Percentiles rank a stretch among this genome's conserved stretches.
These are phyloP conservation scores for Funneliformis geosporum DNA, from an alignment of 192 early-diverging fungal species.

Conservation along the genomic window DNA sequence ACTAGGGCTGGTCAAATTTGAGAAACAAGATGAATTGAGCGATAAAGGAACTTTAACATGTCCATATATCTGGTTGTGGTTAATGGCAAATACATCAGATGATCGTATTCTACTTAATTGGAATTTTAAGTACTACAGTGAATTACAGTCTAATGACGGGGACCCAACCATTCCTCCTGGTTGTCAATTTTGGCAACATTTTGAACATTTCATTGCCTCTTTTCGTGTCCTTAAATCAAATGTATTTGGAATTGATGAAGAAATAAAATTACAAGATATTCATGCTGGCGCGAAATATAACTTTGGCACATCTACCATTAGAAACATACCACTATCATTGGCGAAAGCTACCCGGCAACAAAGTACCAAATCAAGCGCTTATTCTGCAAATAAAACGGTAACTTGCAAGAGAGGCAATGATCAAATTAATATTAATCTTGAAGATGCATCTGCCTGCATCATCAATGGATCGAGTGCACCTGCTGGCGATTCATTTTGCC, in stretches of 20 bases:
- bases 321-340: neutral
- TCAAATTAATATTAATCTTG: neutral
- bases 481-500: slow-evolving; percentile 12
- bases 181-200: slow-evolving; percentile 42
- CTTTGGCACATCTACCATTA: neutral
- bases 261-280: slow-evolving; percentile 5
- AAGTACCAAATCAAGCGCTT: neutral
- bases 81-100: slow-evolving; percentile 33
- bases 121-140: slow-evolving; percentile 25
- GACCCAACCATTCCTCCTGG: slow-evolving; percentile 37
- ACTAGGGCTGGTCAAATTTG: slow-evolving; percentile 1
- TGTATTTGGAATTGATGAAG: neutral
- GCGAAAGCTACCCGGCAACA: neutral
- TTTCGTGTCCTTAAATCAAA: slow-evolving; percentile 37
- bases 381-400: neutral
- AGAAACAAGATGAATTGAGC: neutral
- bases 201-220: slow-evolving; percentile 39
- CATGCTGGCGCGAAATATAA: neutral
- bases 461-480: slow-evolving; percentile 20
- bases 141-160: slow-evolving; percentile 30
- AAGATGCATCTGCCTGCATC: neutral
- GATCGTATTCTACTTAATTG: slow-evolving; percentile 34
- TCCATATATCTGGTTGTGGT: slow-evolving; percentile 43
- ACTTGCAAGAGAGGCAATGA: neutral
- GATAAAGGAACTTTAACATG: slow-evolving; percentile 25